phyloP scores from a whole-genome alignment of 306 rosid species.

The Castanea crenata region DNA sequence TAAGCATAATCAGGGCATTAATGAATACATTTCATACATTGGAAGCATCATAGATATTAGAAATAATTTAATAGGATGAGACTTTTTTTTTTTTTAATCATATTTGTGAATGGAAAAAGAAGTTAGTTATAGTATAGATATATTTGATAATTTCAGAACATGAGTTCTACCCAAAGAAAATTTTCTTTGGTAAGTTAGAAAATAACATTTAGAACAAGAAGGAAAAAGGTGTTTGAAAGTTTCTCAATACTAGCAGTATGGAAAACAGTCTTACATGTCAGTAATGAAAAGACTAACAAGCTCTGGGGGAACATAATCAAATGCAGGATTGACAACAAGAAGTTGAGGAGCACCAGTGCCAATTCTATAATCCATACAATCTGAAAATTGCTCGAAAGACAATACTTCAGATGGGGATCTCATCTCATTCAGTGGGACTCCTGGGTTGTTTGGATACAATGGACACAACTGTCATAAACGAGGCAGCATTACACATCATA shows the following conservation, averaged over 20 bases:
- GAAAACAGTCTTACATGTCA: conserved; percentile 73
- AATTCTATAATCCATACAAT: conserved; percentile 80
- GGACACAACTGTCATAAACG: conserved; percentile 76
- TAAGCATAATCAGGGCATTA: not conserved
- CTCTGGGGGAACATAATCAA: conserved; percentile 91
- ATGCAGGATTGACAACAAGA: conserved; percentile 85
- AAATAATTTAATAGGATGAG: too few species aligned
- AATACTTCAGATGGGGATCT: conserved; percentile 96
- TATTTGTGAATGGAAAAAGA: too few species aligned
- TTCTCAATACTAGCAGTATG: too few species aligned
- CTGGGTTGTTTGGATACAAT: conserved; percentile 94
- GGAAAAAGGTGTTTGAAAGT: too few species aligned
- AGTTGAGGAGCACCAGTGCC: conserved; percentile 69
- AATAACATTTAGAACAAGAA: not conserved
- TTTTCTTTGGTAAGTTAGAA: not conserved
- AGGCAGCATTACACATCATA: conserved; percentile 19
- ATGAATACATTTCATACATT: not conserved
- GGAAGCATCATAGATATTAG: not conserved
- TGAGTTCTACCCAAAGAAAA: too few species aligned
- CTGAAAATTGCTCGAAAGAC: conserved; percentile 95
- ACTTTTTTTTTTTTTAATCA: too few species aligned
- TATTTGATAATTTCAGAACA: too few species aligned
- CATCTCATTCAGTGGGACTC: conserved; percentile 77
- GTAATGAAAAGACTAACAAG: conserved; percentile 89
- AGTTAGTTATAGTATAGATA: too few species aligned